These are phyloP conservation scores for Wickerhamiella galacta DNA, from an alignment of 805 yeast species.

Conservation along the genomic window DNA sequence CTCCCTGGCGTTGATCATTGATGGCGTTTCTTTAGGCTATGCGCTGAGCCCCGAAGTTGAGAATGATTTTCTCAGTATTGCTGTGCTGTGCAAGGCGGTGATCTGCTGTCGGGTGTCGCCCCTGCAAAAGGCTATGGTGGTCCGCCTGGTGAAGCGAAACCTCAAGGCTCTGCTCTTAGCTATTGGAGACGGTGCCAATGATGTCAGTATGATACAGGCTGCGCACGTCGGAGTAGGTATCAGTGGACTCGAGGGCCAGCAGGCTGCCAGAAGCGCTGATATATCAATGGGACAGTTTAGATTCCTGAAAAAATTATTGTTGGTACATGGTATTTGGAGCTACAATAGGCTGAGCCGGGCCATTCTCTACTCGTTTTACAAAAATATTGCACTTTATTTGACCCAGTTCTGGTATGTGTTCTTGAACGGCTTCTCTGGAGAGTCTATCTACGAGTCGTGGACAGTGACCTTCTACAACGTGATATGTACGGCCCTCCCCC, in stretches of 20 bases:
- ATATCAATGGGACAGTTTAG: constrained; percentile 92
- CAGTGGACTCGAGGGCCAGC: constrained; percentile 99
- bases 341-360: constrained; percentile 89
- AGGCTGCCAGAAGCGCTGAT: constrained; percentile 97
- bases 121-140: constrained; percentile 88
- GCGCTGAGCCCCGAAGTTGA: constrained; percentile 75
- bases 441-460: constrained; percentile 94
- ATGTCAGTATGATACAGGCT: constrained; percentile 97
- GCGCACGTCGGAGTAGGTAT: constrained; percentile 99
- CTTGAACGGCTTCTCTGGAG: constrained; percentile 83
- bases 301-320: constrained; percentile 59
- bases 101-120: constrained; percentile 98
- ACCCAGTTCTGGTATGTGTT: constrained; percentile 98
- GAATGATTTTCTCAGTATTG: constrained; percentile 60
- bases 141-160: constrained; percentile 77
- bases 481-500: constrained; percentile 85
- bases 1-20: constrained; percentile 77
- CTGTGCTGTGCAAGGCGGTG: constrained; percentile 82
- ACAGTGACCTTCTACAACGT: constrained; percentile 92
- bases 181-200: constrained; percentile 98
- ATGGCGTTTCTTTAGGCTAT: constrained; percentile 76
- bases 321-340: constrained; percentile 97
- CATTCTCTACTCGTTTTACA: constrained; percentile 85
- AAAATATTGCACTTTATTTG: constrained; percentile 89
- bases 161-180: constrained; percentile 62